A percentile compares a stretch with the other conserved stretches of the same genome.
Conservation (phyloP, 73 alveolate genomes). For the Symbiodinium pilosum region DNA sequence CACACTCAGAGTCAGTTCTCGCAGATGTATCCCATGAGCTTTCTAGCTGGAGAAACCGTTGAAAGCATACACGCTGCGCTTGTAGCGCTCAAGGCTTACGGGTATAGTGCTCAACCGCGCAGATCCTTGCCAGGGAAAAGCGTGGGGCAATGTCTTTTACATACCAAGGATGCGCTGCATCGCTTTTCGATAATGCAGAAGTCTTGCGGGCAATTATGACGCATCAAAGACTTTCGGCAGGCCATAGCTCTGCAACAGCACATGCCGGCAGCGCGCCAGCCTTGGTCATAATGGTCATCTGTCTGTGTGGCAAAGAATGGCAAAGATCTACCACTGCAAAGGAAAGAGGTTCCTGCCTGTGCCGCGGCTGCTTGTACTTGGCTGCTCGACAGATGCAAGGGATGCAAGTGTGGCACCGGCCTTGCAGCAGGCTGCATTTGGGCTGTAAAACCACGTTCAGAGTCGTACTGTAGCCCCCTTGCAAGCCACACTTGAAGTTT, state of each 20-base stretch:
- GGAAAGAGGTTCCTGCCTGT: constrained; percentile 73
- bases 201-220: neutral
- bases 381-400: constrained; percentile 22
- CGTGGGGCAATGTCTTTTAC: constrained; percentile 34
- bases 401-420: too few relatives aligned
- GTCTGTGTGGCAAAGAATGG: neutral
- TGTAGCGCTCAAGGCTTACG: too few relatives aligned
- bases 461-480: too few relatives aligned
- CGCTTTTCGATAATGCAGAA: too few relatives aligned
- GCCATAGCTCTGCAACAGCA: constrained; percentile 41
- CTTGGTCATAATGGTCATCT: neutral
- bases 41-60: too few relatives aligned
- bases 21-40: too few relatives aligned
- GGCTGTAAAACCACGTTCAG: too few relatives aligned
- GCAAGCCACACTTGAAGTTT: too few relatives aligned
- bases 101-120: too few relatives aligned
- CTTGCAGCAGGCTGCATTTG: too few relatives aligned
- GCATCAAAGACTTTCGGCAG: neutral
- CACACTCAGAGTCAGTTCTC: neutral
- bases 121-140: constrained; percentile 13
- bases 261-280: constrained; percentile 18
- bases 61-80: too few relatives aligned
- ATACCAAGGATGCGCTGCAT: too few relatives aligned
- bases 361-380: constrained; percentile 68
- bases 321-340: neutral